Base-by-base conservation (phyloP, 768 basidiomycete species). In the Melanogaster broomeanus region DNA sequence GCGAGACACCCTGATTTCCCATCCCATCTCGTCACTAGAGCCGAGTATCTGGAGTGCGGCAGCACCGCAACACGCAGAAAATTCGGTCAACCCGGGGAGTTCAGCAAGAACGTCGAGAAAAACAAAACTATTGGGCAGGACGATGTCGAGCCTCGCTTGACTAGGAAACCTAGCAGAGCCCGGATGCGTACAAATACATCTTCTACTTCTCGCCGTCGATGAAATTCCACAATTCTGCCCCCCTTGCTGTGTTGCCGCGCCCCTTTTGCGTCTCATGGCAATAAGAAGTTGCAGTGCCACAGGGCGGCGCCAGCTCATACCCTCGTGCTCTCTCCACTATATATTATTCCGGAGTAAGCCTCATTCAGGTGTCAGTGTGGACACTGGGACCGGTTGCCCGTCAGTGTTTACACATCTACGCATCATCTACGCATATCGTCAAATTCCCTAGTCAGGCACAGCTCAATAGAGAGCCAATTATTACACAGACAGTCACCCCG, bases 21-120 rank as follows among this genome's bases (percentile, higher is more conserved):
- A 1, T 69, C 74, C 28, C 71, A 74, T 18, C 77, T 82, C 27
- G 82, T 93, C 55, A 91, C 91, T 4, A 75, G 88, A 39, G 82
- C 81, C 42, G 93, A 98, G 66, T 98, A 96, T 70, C 73, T 82
- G 43, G 94, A 98, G 71, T 79, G 79, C 53, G 94, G 94, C 31
- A 87, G 83, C 58, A 80, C 75, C 52, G 87, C 87, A 50, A 83
- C 83, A 52, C 80, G 90, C 56, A 77, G 85, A 51, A 91, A 88
- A 63, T 91, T 94, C 70, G 74, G 68, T 22, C 80, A 78, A 51
- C 59, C 61, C 3, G 57, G 38, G 13, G 62, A 65, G 22, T 55
- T n/a, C 13, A 18, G 48, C 4, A 64, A 53, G 13, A 49, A 45
- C 9, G 48, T 35, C 15, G 68, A 69, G 11, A 72, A 61, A 54